A percentile compares a stretch with the other conserved stretches of the same genome.
phyloP scores from a whole-genome alignment of 768 basidiomycete species.

The Mycena vulgaris region DNA sequence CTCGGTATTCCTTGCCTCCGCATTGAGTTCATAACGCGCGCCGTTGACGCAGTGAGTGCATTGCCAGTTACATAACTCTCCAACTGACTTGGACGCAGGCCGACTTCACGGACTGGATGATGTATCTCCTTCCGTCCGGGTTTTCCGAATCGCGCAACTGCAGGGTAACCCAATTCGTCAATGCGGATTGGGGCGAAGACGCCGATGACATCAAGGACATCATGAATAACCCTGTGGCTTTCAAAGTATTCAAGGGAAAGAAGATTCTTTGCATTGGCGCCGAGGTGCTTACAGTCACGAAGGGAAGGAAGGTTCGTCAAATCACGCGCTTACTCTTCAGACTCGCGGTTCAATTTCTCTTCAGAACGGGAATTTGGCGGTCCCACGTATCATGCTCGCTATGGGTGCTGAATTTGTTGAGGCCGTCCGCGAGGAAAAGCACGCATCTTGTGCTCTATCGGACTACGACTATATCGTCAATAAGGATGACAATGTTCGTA shows the following conservation, averaged over 20 bases:
- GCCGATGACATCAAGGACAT: constrained; percentile 71
- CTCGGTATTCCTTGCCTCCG: constrained; percentile 89
- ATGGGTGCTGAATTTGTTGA: constrained; percentile 87
- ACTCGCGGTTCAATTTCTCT: constrained; percentile 12
- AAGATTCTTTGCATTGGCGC: constrained; percentile 72
- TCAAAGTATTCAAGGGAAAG: constrained; percentile 69
- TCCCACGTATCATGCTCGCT: constrained; percentile 78
- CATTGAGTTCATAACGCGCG: constrained; percentile 66
- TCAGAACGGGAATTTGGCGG: constrained; percentile 60
- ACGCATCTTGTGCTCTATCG: constrained; percentile 53
- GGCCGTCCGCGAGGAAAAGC: constrained; percentile 65
- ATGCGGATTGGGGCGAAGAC: constrained; percentile 64
- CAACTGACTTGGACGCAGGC: constrained; percentile 11
- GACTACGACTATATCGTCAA: constrained; percentile 77
- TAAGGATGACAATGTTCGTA: constrained; percentile 59
- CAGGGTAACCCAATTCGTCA: constrained; percentile 63
- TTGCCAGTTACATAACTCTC: constrained; percentile 7
- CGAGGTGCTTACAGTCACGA: constrained; percentile 30
- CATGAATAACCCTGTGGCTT: constrained; percentile 68
- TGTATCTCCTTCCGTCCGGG: constrained; percentile 75
- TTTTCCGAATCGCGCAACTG: constrained; percentile 55
- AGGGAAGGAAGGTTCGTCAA: constrained; percentile 56
- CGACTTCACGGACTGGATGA: constrained; percentile 69
- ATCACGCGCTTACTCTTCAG: neutral
- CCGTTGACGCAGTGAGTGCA: constrained; percentile 50